These are phyloP conservation scores for Entomortierella beljakovae DNA, from an alignment of 192 early-diverging fungal species.

Conservation along the genomic window DNA sequence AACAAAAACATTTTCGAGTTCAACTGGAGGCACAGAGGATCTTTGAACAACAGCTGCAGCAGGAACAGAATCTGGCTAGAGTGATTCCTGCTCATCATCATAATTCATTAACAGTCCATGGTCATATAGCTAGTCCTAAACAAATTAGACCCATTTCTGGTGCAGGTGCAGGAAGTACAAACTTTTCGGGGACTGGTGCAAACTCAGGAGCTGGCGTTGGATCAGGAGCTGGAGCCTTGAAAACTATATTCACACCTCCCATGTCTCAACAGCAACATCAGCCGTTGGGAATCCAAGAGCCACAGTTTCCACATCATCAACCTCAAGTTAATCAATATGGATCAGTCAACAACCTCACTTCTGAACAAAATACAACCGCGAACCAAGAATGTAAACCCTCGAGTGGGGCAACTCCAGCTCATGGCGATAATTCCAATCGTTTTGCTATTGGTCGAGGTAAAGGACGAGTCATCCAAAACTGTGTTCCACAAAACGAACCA, in stretches of 20 bases:
- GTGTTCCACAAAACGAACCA: neutral
- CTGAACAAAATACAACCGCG: neutral
- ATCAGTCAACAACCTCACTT: slow-evolving; percentile 1
- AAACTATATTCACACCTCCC: slow-evolving; percentile 34
- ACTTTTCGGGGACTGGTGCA: slow-evolving; percentile 13
- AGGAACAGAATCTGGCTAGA: slow-evolving; percentile 39
- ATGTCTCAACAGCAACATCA: slow-evolving; percentile 14
- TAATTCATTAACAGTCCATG: slow-evolving; percentile 23
- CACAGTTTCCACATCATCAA: slow-evolving; percentile 28
- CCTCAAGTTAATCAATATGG: slow-evolving; percentile 12
- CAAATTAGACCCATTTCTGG: slow-evolving; percentile 14
- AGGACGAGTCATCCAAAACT: neutral
- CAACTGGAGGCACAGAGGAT: slow-evolving; percentile 44
- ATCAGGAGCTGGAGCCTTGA: neutral
- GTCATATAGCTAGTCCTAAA: slow-evolving; percentile 28
- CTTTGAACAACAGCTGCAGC: slow-evolving; percentile 49
- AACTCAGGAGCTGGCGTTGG: slow-evolving; percentile 3
- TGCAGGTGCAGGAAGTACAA: slow-evolving; percentile 14
- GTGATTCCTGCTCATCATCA: slow-evolving; percentile 35
- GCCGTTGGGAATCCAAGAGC: neutral
- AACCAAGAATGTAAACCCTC: neutral
- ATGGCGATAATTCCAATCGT: neutral
- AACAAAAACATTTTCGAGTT: slow-evolving; percentile 50
- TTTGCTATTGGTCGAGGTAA: neutral
- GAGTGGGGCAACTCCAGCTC: neutral